Evolutionary conservation across 805 yeast genomes (phyloP).

Genomic region (Candida maris): DNA sequence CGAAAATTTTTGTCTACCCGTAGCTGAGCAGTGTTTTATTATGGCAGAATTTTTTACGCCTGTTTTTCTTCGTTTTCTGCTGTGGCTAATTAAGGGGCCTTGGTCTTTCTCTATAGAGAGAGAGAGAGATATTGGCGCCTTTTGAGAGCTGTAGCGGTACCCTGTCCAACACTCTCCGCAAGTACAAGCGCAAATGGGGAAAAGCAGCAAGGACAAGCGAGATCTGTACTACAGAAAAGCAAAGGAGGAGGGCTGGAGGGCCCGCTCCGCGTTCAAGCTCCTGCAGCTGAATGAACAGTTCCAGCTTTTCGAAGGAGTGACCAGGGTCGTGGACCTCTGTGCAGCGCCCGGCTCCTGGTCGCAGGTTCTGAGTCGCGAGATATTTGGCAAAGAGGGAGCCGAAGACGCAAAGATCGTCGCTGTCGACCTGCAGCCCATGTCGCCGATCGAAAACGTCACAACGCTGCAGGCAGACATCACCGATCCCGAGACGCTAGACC

Average conservation of each 20-base stretch:
- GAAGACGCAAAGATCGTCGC: constrained; percentile 67
- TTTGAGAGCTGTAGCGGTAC: too few relatives aligned
- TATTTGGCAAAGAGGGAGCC: constrained; percentile 37
- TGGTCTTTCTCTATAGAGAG: too few relatives aligned
- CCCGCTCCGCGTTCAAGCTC: constrained; percentile 92
- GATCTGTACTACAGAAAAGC: constrained; percentile 91
- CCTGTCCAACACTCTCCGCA: too few relatives aligned
- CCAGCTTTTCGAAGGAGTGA: constrained; percentile 67
- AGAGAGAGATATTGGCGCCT: too few relatives aligned
- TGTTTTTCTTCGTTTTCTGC: too few relatives aligned
- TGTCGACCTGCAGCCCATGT: constrained; percentile 96
- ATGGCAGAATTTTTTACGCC: too few relatives aligned
- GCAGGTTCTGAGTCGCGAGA: constrained; percentile 78
- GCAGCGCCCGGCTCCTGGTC: constrained; percentile 99
- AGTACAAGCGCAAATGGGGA: constrained; percentile 64
- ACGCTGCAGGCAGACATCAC: constrained; percentile 96
- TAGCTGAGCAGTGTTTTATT: too few relatives aligned
- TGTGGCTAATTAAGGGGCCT: too few relatives aligned
- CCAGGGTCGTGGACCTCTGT: constrained; percentile 90
- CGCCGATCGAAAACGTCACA: constrained; percentile 88
- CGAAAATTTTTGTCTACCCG: too few relatives aligned
- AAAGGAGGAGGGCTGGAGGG: constrained; percentile 97
- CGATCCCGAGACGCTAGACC: constrained; percentile 81
- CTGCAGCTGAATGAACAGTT: constrained; percentile 90
- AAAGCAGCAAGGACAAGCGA: constrained; percentile 90